Conservation (phyloP, 2,329 filamentous ascomycete genomes). For the Biscogniauxia marginata region DNA sequence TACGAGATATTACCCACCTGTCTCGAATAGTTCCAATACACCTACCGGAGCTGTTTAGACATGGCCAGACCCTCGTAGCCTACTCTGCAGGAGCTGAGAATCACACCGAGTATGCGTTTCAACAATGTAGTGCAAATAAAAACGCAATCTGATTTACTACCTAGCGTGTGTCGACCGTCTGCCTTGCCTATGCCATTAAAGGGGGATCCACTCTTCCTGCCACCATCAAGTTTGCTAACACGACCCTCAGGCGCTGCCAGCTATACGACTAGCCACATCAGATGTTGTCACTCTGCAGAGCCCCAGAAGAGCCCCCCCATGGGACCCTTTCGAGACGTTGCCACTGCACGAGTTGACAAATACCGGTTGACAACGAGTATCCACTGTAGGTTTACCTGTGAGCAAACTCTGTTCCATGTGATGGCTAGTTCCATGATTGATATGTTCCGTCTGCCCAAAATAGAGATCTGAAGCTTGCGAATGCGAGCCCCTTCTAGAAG, state of each 20-base stretch:
- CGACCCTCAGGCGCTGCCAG: constrained; percentile 2
- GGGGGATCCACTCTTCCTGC: constrained; percentile 8
- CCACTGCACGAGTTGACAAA: neutral
- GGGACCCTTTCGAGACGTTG: neutral
- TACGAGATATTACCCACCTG: too few species aligned
- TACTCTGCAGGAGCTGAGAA: too few species aligned
- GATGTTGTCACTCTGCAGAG: neutral
- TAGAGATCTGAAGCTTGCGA: neutral
- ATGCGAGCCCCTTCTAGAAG: neutral
- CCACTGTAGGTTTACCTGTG: neutral
- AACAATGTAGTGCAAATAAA: constrained; percentile 10
- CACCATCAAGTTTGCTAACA: constrained; percentile 5
- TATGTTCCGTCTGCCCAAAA: neutral
- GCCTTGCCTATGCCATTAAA: constrained; percentile 15
- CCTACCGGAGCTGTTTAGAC: too few species aligned
- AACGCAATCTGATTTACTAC: constrained; percentile 29
- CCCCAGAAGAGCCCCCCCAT: neutral
- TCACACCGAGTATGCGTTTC: too few species aligned
- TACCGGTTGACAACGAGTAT: neutral
- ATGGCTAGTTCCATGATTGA: neutral
- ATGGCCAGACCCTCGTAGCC: too few species aligned
- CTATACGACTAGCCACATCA: constrained; percentile 1
- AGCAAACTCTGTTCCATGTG: neutral
- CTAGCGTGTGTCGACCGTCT: constrained; percentile 29
- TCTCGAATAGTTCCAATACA: too few species aligned